Percentiles rank a stretch among this genome's conserved stretches.
phyloP scores from a whole-genome alignment of 2,329 filamentous ascomycete species.

The Fusarium protoensiforme region DNA sequence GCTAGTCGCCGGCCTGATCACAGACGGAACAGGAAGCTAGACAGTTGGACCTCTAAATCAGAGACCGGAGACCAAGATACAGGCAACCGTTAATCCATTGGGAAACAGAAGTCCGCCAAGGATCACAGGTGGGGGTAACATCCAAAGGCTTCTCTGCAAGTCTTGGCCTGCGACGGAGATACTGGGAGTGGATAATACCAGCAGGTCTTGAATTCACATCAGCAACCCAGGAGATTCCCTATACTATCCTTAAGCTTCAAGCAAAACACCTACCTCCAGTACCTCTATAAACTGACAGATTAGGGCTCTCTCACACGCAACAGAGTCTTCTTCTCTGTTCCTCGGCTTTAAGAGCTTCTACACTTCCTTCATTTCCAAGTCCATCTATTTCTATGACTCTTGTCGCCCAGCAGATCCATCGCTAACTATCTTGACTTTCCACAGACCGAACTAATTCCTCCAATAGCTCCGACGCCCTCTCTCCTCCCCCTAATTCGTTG shows the following conservation, averaged over 20 bases:
- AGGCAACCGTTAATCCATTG: not conserved
- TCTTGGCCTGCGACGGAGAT: not conserved
- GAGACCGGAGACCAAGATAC: not conserved
- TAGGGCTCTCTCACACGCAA: not conserved
- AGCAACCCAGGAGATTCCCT: not conserved
- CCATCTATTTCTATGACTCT: not conserved
- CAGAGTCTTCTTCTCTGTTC: not conserved
- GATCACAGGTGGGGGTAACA: not conserved
- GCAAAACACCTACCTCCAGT: not conserved
- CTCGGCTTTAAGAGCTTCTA: not conserved
- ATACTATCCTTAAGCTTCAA: not conserved
- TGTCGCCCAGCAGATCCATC: not conserved
- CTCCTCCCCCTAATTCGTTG: conserved; percentile 42
- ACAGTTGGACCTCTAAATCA: not conserved
- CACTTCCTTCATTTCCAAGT: not conserved
- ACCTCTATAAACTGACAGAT: not conserved
- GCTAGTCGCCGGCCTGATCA: not conserved
- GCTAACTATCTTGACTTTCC: not conserved
- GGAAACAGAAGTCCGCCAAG: not conserved
- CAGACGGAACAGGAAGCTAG: not conserved
- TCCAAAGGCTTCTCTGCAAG: not conserved
- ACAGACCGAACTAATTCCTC: conserved; percentile 39
- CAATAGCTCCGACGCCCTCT: conserved; percentile 40
- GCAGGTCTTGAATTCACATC: not conserved
- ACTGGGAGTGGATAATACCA: not conserved